Evolutionary conservation across 2,329 filamentous ascomycete species (phyloP).

Genomic region (Pseudogymnoascus sp.): DNA sequence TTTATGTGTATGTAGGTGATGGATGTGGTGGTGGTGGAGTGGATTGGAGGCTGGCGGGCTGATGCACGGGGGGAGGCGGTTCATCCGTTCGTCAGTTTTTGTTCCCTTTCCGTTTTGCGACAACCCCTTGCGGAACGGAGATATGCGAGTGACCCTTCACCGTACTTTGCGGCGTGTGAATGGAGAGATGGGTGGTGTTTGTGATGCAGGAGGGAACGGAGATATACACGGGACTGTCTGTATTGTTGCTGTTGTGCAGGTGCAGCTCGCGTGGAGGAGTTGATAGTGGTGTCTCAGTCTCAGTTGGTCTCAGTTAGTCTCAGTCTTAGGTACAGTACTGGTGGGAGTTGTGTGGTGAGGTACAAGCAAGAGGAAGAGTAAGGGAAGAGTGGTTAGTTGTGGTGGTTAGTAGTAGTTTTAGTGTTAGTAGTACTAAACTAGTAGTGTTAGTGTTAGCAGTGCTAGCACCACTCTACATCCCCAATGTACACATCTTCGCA

Average conservation of each 20-base stretch:
- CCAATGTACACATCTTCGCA: neutral
- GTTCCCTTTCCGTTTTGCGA: too few species aligned
- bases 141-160: neutral
- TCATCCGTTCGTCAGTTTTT: neutral
- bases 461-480: neutral
- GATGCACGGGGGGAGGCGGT: neutral
- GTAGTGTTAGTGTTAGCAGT: neutral
- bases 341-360: too few species aligned
- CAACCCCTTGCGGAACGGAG: neutral
- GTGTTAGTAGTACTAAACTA: neutral
- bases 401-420: neutral
- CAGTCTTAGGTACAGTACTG: too few species aligned
- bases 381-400: neutral
- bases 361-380: too few species aligned
- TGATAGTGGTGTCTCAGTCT: neutral
- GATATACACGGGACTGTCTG: neutral
- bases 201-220: neutral
- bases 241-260: neutral
- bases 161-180: neutral
- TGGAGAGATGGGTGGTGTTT: neutral
- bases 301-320: too few species aligned
- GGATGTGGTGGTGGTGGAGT: neutral
- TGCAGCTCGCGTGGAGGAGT: neutral
- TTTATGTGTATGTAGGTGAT: neutral
- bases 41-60: neutral